These are phyloP conservation scores for Fraxinus floribunda DNA, from an alignment of 305 asterid species.

Conservation along the genomic window DNA sequence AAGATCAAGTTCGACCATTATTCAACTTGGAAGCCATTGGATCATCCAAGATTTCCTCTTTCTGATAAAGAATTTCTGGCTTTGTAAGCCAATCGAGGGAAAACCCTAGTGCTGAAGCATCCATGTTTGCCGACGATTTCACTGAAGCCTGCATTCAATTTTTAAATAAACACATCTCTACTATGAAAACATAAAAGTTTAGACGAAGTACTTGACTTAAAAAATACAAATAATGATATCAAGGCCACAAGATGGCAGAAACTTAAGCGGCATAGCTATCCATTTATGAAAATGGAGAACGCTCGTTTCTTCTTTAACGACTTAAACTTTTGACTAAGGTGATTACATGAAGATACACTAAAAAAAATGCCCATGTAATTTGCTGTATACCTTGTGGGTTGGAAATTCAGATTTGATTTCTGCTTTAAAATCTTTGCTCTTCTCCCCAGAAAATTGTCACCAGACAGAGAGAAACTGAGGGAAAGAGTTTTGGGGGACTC, in stretches of 20 bases:
- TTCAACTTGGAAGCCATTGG: background rate
- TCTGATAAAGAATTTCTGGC: conserved; percentile 3
- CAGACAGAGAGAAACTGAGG: background rate
- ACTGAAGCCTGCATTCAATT: background rate
- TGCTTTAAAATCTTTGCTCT: conserved; percentile 26
- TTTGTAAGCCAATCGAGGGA: conserved; percentile 4
- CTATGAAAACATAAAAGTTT: background rate
- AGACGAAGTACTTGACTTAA: background rate
- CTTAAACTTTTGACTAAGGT: background rate
- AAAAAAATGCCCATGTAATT: background rate
- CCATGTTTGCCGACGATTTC: conserved; percentile 20
- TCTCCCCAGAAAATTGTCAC: conserved; percentile 14
- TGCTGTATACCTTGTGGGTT: conserved; percentile 14
- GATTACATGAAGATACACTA: background rate
- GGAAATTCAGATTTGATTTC: conserved; percentile 21
- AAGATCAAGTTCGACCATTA: conserved; percentile 15
- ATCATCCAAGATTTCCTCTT: conserved; percentile 14
- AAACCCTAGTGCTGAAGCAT: conserved; percentile 11
- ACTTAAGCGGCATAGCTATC: background rate
- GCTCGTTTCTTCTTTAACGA: conserved; percentile 14
- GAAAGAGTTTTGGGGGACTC: conserved; percentile 12
- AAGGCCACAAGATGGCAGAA: background rate
- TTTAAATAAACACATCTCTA: background rate
- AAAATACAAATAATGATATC: background rate
- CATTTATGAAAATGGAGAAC: background rate